These are phyloP conservation scores for Oligophagozyma castellii DNA, from an alignment of 1,139 yeast species.

Conservation along the genomic window DNA sequence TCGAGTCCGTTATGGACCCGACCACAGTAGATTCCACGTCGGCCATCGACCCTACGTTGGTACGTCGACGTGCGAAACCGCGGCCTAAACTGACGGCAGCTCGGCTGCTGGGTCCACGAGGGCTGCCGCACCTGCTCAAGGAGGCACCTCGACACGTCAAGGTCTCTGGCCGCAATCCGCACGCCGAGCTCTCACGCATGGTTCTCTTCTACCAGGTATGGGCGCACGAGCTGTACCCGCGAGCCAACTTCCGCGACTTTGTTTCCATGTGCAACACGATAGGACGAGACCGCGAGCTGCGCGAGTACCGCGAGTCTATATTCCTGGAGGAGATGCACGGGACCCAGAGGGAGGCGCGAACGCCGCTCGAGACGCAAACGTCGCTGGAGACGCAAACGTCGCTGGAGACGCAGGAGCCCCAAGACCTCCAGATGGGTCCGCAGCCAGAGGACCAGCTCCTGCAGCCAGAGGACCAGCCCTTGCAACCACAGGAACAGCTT, in stretches of 20 bases:
- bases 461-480: constrained; percentile 1
- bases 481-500: too few relatives aligned
- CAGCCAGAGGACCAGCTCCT: constrained; percentile 6
- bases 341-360: constrained; percentile 4
- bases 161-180: constrained; percentile 28
- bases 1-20: too few relatives aligned
- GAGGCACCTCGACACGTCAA: constrained; percentile 29
- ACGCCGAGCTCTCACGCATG: constrained; percentile 34
- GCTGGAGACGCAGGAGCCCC: constrained; percentile 2
- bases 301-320: constrained; percentile 18
- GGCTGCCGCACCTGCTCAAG: constrained; percentile 34
- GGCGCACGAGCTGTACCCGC: constrained; percentile 74
- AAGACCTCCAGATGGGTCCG: constrained; percentile 4
- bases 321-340: constrained; percentile 16
- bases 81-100: constrained; percentile 34
- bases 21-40: constrained; percentile 11
- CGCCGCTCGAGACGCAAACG: constrained; percentile 2
- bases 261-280: constrained; percentile 18
- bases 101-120: constrained; percentile 34
- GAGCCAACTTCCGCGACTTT: constrained; percentile 61
- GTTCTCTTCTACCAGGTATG: constrained; percentile 65
- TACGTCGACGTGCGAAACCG: too few relatives aligned
- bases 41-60: too few relatives aligned
- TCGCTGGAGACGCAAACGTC: constrained; percentile 3
- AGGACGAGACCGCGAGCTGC: constrained; percentile 18